These are phyloP conservation scores for Plasmodium berghei DNA, from an alignment of 169 alveolate genomes.

Conservation along the genomic window DNA sequence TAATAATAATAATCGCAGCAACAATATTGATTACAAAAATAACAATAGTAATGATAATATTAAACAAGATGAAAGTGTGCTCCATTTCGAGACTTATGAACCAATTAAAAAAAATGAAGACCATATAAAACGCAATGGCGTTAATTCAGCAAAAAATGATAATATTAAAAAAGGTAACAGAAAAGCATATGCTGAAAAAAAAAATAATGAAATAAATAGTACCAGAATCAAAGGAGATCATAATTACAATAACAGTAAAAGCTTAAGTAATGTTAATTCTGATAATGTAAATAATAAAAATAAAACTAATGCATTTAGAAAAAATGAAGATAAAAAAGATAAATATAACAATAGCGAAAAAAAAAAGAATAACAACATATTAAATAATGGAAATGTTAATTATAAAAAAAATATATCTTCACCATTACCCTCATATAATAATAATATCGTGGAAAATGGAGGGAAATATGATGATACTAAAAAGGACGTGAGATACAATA, in stretches of 20 bases:
- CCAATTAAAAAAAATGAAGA: conserved; percentile 17
- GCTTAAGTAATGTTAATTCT: background rate
- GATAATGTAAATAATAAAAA: conserved; percentile 2
- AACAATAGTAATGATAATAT: background rate
- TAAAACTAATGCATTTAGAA: background rate
- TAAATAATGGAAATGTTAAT: conserved; percentile 7
- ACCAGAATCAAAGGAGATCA: background rate
- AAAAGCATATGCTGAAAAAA: background rate
- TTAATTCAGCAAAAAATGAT: background rate
- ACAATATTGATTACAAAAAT: background rate
- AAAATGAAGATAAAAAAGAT: conserved; percentile 34
- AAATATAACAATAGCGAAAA: conserved; percentile 18
- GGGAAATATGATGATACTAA: background rate
- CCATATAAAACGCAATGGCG: background rate
- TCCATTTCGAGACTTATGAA: conserved; percentile 1
- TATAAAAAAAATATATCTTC: background rate
- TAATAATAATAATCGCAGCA: background rate
- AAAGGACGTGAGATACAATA: conserved; percentile 18
- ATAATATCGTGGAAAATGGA: background rate
- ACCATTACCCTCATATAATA: conserved; percentile 2
- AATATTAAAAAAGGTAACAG: background rate
- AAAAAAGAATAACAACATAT: conserved; percentile 1
- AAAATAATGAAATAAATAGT: background rate
- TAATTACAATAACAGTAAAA: conserved; percentile 7
- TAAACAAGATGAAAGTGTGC: too few relatives aligned